These are phyloP conservation scores for Elongisporangium senticosum DNA, from an alignment of 352 stramenopile species.

Conservation along the genomic window DNA sequence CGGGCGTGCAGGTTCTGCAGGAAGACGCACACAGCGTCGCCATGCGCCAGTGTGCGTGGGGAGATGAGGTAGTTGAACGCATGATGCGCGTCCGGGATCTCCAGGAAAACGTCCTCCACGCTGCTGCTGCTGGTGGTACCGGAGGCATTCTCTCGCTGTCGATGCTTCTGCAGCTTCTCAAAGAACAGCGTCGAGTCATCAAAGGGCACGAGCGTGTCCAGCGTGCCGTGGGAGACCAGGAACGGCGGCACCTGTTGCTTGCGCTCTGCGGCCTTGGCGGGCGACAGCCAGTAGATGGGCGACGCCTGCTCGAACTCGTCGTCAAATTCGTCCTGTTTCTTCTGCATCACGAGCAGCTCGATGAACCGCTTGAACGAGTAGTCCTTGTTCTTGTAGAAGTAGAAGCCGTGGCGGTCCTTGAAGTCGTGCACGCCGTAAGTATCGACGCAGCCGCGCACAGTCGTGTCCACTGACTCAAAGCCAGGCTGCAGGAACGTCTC, in stretches of 20 bases:
- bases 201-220: slow-evolving; percentile 69
- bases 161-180: slow-evolving; percentile 42
- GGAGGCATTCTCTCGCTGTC: slow-evolving; percentile 9
- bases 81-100: slow-evolving; percentile 56
- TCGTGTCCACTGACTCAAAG: slow-evolving; percentile 77
- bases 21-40: slow-evolving; percentile 62
- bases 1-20: slow-evolving; percentile 48
- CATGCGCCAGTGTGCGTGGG: slow-evolving; percentile 56
- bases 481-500: slow-evolving; percentile 68
- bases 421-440: slow-evolving; percentile 77
- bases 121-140: slow-evolving; percentile 10
- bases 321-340: slow-evolving; percentile 33
- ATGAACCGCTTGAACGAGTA: slow-evolving; percentile 61
- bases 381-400: slow-evolving; percentile 48
- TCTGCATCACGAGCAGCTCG: slow-evolving; percentile 67
- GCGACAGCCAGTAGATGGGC: slow-evolving; percentile 45
- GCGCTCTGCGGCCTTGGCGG: slow-evolving; percentile 20
- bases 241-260: slow-evolving; percentile 56
- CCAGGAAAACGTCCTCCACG: slow-evolving; percentile 58
- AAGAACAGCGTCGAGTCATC: slow-evolving; percentile 68
- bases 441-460: slow-evolving; percentile 62
- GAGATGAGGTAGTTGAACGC: slow-evolving; percentile 76
- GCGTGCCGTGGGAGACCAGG: slow-evolving; percentile 56
- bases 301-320: slow-evolving; percentile 55
- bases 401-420: slow-evolving; percentile 59